Evolutionary conservation across 768 basidiomycete species (phyloP).

Genomic region (Rhizopogon sp.): DNA sequence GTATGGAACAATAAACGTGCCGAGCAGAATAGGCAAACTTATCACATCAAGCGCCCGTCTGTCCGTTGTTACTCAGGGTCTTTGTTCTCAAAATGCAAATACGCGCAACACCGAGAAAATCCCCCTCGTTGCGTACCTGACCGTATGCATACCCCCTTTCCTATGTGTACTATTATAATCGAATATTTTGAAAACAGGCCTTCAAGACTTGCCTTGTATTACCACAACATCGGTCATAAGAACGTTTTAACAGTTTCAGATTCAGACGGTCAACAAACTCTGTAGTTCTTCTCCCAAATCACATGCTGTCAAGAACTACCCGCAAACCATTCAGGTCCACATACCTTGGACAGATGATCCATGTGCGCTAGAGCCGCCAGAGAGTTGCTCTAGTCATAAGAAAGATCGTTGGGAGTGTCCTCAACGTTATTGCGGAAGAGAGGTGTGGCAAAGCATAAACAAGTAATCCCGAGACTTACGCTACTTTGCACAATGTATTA

Average conservation of each 20-base stretch:
- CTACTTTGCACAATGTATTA: background rate
- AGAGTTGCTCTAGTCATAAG: background rate
- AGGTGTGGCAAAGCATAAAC: no score
- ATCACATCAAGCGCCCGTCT: background rate
- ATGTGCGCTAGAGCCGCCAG: background rate
- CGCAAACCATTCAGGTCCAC: background rate
- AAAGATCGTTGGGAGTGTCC: background rate
- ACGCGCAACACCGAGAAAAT: background rate
- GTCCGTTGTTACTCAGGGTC: slow-evolving; percentile 9
- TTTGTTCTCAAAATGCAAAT: slow-evolving; percentile 17
- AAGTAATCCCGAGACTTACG: background rate
- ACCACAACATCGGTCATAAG: background rate
- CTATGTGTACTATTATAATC: no score
- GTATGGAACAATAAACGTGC: slow-evolving; percentile 11
- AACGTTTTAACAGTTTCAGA: background rate
- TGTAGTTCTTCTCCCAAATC: background rate
- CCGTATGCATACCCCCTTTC: no score
- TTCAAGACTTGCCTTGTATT: background rate
- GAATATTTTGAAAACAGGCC: background rate
- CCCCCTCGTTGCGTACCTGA: background rate
- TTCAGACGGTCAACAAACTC: background rate
- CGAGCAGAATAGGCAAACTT: slow-evolving; percentile 1
- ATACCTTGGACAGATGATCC: background rate
- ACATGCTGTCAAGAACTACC: background rate
- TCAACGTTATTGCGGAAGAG: background rate